These are phyloP conservation scores for Biscogniauxia sp. DNA, from an alignment of 2,329 filamentous ascomycete species.

Conservation along the genomic window DNA sequence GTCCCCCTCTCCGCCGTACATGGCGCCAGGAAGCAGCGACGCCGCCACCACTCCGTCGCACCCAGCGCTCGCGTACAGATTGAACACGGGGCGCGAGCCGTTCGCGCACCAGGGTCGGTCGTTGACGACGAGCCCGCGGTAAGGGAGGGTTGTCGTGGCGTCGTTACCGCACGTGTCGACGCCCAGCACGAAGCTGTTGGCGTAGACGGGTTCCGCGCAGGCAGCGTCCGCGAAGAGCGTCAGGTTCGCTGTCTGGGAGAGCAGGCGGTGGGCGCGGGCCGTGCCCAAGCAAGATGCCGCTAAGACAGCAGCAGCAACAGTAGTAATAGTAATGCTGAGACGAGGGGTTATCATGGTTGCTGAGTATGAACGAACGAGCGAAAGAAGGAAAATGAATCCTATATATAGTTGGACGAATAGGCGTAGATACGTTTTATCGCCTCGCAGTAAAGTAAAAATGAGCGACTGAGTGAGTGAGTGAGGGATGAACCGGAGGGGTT, in stretches of 20 bases:
- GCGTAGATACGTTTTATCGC: no score
- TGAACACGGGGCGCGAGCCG: not conserved
- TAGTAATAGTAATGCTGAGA: no score
- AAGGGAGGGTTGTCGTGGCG: no score
- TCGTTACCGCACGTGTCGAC: conserved; percentile 4
- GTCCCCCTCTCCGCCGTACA: not conserved
- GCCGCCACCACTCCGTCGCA: no score
- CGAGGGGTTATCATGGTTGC: no score
- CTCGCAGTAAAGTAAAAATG: no score
- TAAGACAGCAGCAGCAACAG: no score
- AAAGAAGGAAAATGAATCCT: no score
- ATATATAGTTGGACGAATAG: no score
- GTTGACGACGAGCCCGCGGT: conserved; percentile 3
- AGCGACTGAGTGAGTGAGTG: no score
- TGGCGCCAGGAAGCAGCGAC: not conserved
- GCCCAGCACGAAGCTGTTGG: conserved; percentile 7
- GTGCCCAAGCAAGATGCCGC: not conserved
- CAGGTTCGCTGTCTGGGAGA: conserved; percentile 7
- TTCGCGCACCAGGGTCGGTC: conserved; percentile 17
- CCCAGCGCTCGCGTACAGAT: not conserved
- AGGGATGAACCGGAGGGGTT: no score
- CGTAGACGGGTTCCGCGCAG: conserved; percentile 7
- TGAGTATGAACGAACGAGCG: no score
- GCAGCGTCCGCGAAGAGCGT: conserved; percentile 3
- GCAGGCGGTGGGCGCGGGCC: not conserved